A percentile compares a stretch with the other conserved stretches of the same genome.
phyloP scores from a whole-genome alignment of 2,329 filamentous ascomycete genomes.

The Westerdykella sp. region DNA sequence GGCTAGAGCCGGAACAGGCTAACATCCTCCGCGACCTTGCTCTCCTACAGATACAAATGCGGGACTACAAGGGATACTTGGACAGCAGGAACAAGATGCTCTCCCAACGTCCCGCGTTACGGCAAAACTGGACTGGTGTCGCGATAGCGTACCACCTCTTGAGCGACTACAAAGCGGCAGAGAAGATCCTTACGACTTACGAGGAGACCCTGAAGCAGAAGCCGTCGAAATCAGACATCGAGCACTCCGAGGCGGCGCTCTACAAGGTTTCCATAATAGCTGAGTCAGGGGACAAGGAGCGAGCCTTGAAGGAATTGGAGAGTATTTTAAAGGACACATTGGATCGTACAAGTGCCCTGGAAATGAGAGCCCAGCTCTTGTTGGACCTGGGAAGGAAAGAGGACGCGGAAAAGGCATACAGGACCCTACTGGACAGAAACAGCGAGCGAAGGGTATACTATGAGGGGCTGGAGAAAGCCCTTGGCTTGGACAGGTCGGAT shows the following conservation, averaged over 20 bases:
- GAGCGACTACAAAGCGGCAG: conserved; percentile 79
- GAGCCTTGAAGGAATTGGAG: conserved; percentile 81
- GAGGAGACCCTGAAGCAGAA: conserved; percentile 85
- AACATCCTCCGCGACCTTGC: conserved; percentile 94
- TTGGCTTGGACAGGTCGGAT: conserved; percentile 59
- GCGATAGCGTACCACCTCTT: conserved; percentile 87
- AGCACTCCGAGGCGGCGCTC: conserved; percentile 87
- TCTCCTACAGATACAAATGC: conserved; percentile 89
- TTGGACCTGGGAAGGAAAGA: conserved; percentile 67
- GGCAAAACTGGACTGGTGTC: conserved; percentile 97
- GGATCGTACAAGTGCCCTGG: conserved; percentile 79
- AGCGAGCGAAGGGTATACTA: conserved; percentile 85
- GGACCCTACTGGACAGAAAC: conserved; percentile 76
- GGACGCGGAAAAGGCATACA: conserved; percentile 77
- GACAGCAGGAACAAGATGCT: conserved; percentile 85
- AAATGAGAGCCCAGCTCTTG: conserved; percentile 79
- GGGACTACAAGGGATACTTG: conserved; percentile 89
- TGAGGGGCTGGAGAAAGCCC: conserved; percentile 62
- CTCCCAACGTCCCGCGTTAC: conserved; percentile 69
- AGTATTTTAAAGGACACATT: conserved; percentile 68
- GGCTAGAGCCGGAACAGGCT: conserved; percentile 84
- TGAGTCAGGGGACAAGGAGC: conserved; percentile 74
- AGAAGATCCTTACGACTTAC: conserved; percentile 84
- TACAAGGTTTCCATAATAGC: conserved; percentile 96
- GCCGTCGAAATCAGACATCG: conserved; percentile 71